These are phyloP conservation scores for Pseudovirgaria hyperparasitica DNA, from an alignment of 2,329 filamentous ascomycete genomes.

Conservation along the genomic window DNA sequence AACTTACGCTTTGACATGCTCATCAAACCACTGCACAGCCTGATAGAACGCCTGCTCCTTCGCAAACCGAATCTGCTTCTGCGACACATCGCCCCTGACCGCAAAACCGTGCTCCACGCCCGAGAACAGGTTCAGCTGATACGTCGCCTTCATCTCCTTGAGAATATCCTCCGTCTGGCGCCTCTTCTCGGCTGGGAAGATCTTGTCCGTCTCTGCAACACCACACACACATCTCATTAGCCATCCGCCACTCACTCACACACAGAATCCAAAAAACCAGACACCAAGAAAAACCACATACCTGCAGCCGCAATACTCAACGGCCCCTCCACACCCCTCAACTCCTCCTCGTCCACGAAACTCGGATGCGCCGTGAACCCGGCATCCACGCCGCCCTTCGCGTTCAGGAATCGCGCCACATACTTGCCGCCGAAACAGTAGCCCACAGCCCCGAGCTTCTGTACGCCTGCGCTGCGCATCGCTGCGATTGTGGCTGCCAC, in stretches of 20 bases:
- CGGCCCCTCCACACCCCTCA: conserved; percentile 43
- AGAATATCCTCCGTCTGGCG: conserved; percentile 48
- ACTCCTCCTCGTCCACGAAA: conserved; percentile 52
- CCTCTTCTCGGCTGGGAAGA: conserved; percentile 46
- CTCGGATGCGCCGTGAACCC: conserved; percentile 68
- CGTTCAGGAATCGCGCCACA: conserved; percentile 47
- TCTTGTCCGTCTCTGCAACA: conserved; percentile 40
- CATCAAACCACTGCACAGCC: conserved; percentile 65
- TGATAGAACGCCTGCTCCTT: conserved; percentile 75
- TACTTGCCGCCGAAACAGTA: conserved; percentile 43
- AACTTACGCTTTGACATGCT: conserved; percentile 42
- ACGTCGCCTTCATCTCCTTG: conserved; percentile 40
- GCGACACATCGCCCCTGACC: conserved; percentile 50
- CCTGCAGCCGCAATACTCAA: conserved; percentile 50
- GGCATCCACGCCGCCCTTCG: conserved; percentile 49
- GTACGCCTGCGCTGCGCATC: conserved; percentile 36
- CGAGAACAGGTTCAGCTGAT: conserved; percentile 67
- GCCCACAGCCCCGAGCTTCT: conserved; percentile 32
- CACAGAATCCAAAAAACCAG: background rate
- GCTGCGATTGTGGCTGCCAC: conserved; percentile 35
- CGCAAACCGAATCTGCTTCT: conserved; percentile 49
- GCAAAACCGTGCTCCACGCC: conserved; percentile 64
- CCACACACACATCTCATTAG: background rate
- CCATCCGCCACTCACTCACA: background rate
- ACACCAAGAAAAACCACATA: conserved; percentile 14